Conservation (phyloP, 2,329 filamentous ascomycete genomes). For the Magnaporthiopsis incrustans region DNA sequence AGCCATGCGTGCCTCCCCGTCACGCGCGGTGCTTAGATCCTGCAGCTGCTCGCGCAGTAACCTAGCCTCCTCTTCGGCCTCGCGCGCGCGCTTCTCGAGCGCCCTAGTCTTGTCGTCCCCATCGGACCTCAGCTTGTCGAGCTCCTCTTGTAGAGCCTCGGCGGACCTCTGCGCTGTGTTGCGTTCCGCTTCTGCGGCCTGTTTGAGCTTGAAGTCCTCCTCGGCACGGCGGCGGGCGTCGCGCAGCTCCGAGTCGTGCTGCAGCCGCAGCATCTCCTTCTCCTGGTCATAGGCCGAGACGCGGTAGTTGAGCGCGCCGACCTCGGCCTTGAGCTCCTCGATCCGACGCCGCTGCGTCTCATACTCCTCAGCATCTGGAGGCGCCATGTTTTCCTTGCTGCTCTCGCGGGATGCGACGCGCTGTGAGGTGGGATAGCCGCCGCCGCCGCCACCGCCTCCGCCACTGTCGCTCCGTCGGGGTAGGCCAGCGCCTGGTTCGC, state of each 20-base stretch:
- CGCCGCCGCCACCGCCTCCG: not conserved
- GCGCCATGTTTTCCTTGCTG: constrained; percentile 52
- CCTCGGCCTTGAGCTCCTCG: constrained; percentile 81
- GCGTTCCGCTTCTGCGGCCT: constrained; percentile 49
- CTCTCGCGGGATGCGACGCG: constrained; percentile 46
- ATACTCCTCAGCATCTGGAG: constrained; percentile 50
- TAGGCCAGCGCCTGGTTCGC: not conserved
- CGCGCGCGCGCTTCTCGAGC: constrained; percentile 60
- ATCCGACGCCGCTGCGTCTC: constrained; percentile 48
- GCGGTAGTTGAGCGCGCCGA: constrained; percentile 82
- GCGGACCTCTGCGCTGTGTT: constrained; percentile 40
- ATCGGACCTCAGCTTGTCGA: constrained; percentile 42
- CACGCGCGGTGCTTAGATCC: constrained; percentile 54
- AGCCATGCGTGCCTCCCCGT: constrained; percentile 58
- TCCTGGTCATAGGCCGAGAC: constrained; percentile 83
- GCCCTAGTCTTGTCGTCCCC: constrained; percentile 52
- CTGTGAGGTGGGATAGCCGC: constrained; percentile 20
- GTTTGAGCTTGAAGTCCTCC: constrained; percentile 66
- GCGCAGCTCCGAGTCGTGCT: constrained; percentile 76
- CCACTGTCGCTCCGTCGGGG: not conserved
- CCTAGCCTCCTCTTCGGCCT: constrained; percentile 65
- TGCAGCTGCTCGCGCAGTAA: constrained; percentile 73
- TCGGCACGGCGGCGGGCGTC: constrained; percentile 76
- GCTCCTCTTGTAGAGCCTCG: constrained; percentile 41
- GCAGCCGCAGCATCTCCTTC: constrained; percentile 67